Conservation (phyloP, 192 early-diverging fungal species). For the Gaertneriomyces semiglobifer region DNA sequence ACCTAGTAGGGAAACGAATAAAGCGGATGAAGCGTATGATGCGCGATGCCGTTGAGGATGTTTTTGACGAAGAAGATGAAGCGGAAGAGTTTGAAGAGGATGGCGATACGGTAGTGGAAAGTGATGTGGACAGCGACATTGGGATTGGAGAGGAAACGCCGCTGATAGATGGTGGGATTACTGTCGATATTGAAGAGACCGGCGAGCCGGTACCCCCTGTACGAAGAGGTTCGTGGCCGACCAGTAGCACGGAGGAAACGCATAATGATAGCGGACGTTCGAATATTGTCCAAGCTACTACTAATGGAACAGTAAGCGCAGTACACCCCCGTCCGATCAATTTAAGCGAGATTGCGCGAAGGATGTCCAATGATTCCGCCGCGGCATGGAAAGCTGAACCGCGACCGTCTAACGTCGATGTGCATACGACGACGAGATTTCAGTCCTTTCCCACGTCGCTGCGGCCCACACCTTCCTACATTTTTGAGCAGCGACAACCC, state of each 20-base stretch:
- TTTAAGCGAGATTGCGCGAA: too few relatives aligned
- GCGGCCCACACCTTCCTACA: background rate
- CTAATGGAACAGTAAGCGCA: too few relatives aligned
- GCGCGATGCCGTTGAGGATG: background rate
- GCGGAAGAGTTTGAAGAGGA: background rate
- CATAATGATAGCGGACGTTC: too few relatives aligned
- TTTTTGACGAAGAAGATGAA: background rate
- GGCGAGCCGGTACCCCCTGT: too few relatives aligned
- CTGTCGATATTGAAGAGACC: background rate
- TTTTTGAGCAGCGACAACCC: conserved; percentile 9
- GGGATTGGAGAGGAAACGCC: background rate
- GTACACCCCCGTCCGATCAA: too few relatives aligned
- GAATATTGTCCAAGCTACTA: too few relatives aligned
- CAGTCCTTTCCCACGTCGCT: background rate
- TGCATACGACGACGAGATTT: too few relatives aligned
- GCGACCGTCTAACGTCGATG: background rate
- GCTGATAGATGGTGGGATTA: background rate
- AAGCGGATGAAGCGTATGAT: background rate
- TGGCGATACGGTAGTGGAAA: background rate
- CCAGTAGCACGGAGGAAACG: too few relatives aligned
- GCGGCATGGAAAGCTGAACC: background rate
- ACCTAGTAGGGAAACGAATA: background rate
- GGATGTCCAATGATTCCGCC: too few relatives aligned
- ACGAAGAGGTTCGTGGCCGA: too few relatives aligned
- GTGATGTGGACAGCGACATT: background rate